Base-by-base conservation (phyloP, 108 stramenopile species). In the Nitzschia sp. region DNA sequence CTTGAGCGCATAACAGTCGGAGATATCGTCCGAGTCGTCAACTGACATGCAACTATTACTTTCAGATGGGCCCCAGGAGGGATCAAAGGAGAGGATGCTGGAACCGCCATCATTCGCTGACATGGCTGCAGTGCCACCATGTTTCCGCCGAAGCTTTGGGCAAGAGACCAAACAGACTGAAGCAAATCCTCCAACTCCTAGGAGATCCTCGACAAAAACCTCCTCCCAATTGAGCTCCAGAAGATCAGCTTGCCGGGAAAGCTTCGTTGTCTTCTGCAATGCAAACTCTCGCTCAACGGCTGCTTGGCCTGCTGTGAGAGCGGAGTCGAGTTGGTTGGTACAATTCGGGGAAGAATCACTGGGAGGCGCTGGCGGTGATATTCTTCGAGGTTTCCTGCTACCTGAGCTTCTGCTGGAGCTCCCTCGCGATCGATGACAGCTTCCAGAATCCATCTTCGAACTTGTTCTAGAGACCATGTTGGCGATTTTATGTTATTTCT, bases 101-200 rank as follows among this genome's bases (percentile, higher is more conserved):
- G 64, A 53, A 29, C 30, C 30, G 8, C 53, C 32, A 67, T 44
- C 52, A 2, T 29, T 32, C 9, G n/a, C 21, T 32, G 33, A 23
- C 27, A 34, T 67, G 0, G n/a, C 0, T 29, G 19, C 15, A 23
- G n/a, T 35, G 16, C 13, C 16, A 54, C 50, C 36, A n/a, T n/a
- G n/a, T 13, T 48, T 64, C 47, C 25, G 21, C 22, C 47, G 28
- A 27, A 64, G 47, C 26, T 50, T 64, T 1, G 46, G 48, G 50
- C 63, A 64, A 22, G 60, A 54, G 6, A 71, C 70, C 25, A 73
- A 30, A 34, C 57, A 73, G 15, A 73, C 72, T 26, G 57, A 64
- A 1, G 63, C 72, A 48, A 73, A 73, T n/a, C 72, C 56, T 35
- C 72, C 72, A 25, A 73, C 63, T n/a, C 72, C 72, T 11, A 73